Evolutionary conservation across 805 yeast genomes (phyloP).

Genomic region (Limtongozyma cylindracea): DNA sequence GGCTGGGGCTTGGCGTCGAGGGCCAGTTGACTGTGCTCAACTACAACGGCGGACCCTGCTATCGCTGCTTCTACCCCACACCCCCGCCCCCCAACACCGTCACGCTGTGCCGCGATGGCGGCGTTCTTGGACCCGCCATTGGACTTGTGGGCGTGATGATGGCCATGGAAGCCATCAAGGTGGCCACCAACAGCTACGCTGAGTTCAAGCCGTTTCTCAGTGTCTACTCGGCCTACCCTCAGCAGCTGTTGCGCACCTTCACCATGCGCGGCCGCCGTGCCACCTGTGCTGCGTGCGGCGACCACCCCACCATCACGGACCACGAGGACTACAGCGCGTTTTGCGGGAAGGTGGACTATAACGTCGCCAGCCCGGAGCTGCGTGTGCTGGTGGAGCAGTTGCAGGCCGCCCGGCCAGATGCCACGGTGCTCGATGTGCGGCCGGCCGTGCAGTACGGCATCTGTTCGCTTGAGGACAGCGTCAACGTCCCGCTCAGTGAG

Average conservation of each 20-base stretch:
- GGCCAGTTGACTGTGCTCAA: constrained; percentile 73
- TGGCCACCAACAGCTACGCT: constrained; percentile 29
- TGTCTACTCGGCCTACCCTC: constrained; percentile 41
- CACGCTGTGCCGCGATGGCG: constrained; percentile 77
- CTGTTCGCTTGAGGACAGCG: constrained; percentile 27
- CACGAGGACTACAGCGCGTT: constrained; percentile 39
- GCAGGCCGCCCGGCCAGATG: constrained; percentile 2
- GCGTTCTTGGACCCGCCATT: constrained; percentile 89
- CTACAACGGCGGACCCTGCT: constrained; percentile 64
- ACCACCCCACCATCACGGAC: constrained; percentile 16
- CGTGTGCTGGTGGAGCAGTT: constrained; percentile 21
- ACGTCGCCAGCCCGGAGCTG: constrained; percentile 16
- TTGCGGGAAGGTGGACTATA: constrained; percentile 37
- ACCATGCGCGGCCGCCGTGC: constrained; percentile 49
- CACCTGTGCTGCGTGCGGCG: constrained; percentile 43
- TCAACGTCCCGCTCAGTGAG: constrained; percentile 31
- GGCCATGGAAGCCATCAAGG: constrained; percentile 70
- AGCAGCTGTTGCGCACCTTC: constrained; percentile 42
- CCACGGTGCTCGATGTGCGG: constrained; percentile 46
- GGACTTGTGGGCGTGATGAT: constrained; percentile 76
- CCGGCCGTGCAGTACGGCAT: constrained; percentile 55
- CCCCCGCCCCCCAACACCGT: constrained; percentile 77
- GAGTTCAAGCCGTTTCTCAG: constrained; percentile 46
- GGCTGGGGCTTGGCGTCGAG: constrained; percentile 75
- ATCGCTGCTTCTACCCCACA: constrained; percentile 74